phyloP scores from a whole-genome alignment of 352 stramenopile species.

The Globisporangium heterothallicum region DNA sequence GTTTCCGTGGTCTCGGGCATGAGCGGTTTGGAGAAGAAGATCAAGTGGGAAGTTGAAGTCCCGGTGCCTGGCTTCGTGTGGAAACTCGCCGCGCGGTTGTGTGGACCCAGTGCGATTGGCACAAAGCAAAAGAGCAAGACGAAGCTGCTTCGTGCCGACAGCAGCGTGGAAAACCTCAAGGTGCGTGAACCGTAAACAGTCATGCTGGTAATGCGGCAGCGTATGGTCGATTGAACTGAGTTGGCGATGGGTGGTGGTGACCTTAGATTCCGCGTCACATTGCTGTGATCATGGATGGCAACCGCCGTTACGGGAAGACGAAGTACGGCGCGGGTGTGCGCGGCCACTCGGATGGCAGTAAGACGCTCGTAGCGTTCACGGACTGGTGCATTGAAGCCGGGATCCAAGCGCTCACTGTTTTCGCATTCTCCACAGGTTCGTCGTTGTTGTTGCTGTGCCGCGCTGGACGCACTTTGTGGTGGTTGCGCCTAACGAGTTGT shows the following conservation, averaged over 20 bases:
- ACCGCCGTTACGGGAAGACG: constrained; percentile 90
- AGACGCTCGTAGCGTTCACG: constrained; percentile 93
- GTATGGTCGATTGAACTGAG: too few relatives aligned
- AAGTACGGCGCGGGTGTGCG: constrained; percentile 68
- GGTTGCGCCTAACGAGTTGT: constrained; percentile 5
- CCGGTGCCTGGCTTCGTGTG: constrained; percentile 15
- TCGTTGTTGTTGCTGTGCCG: neutral
- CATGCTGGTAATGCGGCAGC: neutral
- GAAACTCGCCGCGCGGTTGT: constrained; percentile 10
- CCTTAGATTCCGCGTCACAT: constrained; percentile 80
- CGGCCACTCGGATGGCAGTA: constrained; percentile 94
- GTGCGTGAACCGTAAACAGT: constrained; percentile 10
- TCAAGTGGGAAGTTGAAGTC: constrained; percentile 22
- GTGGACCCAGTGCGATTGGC: constrained; percentile 4
- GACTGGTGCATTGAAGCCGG: constrained; percentile 94
- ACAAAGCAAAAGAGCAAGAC: neutral
- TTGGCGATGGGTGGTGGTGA: neutral
- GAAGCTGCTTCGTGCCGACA: too few relatives aligned
- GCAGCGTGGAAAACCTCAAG: constrained; percentile 18
- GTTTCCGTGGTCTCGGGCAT: constrained; percentile 62
- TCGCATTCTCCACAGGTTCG: constrained; percentile 91
- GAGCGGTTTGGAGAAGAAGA: constrained; percentile 38
- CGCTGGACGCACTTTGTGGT: neutral
- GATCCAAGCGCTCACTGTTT: constrained; percentile 91
- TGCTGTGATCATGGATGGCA: constrained; percentile 96